A percentile compares a stretch with the other conserved stretches of the same genome.
These are phyloP conservation scores for Corymbia maculata DNA, from an alignment of 345 rosid genomes.

Conservation along the genomic window DNA sequence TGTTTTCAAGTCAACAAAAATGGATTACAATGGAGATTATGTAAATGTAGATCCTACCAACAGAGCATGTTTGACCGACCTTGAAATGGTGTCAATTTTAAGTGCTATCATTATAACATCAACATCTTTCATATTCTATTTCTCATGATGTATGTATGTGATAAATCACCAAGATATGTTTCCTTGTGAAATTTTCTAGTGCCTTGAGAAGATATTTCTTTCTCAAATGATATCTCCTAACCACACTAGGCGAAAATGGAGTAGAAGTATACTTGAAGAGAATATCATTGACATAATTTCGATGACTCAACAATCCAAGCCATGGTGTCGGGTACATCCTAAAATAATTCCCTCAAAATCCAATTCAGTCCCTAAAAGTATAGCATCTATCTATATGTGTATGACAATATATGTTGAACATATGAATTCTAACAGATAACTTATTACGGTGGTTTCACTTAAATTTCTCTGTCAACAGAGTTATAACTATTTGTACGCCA, in stretches of 20 bases:
- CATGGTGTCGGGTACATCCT: background rate
- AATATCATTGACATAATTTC: background rate
- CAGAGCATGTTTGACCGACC: background rate
- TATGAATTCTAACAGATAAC: background rate
- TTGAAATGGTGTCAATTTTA: background rate
- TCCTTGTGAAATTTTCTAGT: background rate
- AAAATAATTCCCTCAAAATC: background rate
- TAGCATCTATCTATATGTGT: background rate
- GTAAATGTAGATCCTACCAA: background rate
- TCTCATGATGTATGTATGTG: background rate
- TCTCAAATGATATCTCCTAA: background rate
- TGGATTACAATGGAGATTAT: slow-evolving; percentile 8
- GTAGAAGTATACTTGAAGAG: background rate
- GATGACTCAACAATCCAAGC: background rate
- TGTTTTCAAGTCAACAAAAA: background rate
- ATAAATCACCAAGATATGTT: background rate
- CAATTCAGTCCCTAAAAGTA: background rate
- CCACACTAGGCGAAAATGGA: background rate
- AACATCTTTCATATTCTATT: background rate
- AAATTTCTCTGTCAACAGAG: background rate
- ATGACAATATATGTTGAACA: background rate
- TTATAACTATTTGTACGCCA: background rate
- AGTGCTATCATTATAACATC: background rate
- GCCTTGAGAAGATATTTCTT: background rate
- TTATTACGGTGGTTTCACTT: background rate